Conservation (phyloP, 192 early-diverging fungal genomes). For the Chytriomyces confervae region DNA sequence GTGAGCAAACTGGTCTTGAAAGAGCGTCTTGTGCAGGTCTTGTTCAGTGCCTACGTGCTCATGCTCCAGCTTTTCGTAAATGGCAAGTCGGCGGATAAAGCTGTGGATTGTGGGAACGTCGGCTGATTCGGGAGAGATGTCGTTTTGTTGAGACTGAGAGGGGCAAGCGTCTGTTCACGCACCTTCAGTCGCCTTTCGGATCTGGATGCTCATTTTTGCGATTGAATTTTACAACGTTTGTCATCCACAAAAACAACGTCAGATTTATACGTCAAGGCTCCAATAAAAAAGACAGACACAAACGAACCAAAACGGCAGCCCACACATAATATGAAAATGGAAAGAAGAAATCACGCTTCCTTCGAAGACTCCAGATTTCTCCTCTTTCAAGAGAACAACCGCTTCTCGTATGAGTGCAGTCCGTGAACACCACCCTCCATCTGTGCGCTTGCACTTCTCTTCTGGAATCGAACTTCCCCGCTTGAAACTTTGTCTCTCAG, state of each 20-base stretch:
- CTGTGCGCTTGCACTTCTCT: constrained; percentile 92
- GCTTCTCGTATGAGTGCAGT: constrained; percentile 79
- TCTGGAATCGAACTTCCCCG: constrained; percentile 90
- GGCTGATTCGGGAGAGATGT: background rate
- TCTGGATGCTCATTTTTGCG: constrained; percentile 6
- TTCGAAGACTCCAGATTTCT: background rate
- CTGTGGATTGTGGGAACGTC: constrained; percentile 71
- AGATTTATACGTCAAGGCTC: background rate
- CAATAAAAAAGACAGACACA: background rate
- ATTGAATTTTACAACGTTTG: background rate
- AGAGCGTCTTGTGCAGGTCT: constrained; percentile 65
- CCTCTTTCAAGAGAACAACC: constrained; percentile 7
- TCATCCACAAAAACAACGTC: background rate
- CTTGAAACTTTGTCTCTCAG: constrained; percentile 71
- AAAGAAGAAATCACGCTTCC: background rate
- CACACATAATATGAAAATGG: background rate
- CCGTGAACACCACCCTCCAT: constrained; percentile 96
- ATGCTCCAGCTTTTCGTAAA: constrained; percentile 76
- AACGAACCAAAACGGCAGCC: background rate
- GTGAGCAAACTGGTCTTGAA: constrained; percentile 70
- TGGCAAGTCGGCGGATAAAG: constrained; percentile 77
- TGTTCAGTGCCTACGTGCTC: constrained; percentile 75
- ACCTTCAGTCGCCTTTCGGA: constrained; percentile 13
- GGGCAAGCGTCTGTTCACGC: background rate
- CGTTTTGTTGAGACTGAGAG: background rate